Evolutionary conservation across 78 protist species (phyloP).

Genomic region (Cavenderia fasciculata): DNA sequence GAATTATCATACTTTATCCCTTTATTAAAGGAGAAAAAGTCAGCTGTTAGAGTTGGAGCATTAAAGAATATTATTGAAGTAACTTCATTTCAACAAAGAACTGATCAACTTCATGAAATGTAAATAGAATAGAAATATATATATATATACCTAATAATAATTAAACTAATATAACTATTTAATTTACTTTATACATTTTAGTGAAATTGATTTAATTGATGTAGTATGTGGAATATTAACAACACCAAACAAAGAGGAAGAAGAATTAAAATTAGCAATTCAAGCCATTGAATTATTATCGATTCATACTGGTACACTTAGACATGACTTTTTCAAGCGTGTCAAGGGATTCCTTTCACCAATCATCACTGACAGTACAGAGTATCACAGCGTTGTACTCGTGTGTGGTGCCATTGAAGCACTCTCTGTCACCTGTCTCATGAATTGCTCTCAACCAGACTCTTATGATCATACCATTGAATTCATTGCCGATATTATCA

Average conservation of each 20-base stretch:
- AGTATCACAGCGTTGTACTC: background rate
- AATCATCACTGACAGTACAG: constrained; percentile 30
- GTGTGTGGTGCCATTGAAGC: constrained; percentile 14
- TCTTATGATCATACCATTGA: constrained; percentile 49
- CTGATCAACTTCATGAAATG: background rate
- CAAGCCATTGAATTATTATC: background rate
- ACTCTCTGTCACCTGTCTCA: constrained; percentile 17
- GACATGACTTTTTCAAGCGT: background rate
- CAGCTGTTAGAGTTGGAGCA: constrained; percentile 28
- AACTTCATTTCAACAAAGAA: constrained; percentile 15
- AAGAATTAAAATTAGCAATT: background rate
- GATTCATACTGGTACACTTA: background rate
- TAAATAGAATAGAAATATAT: no score
- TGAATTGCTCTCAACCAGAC: constrained; percentile 14
- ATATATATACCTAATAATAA: no score
- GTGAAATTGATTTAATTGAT: background rate
- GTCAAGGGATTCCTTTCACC: constrained; percentile 27
- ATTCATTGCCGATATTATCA: constrained; percentile 14
- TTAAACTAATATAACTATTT: no score
- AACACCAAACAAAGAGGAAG: background rate
- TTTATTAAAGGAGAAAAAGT: constrained; percentile 44
- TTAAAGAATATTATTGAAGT: constrained; percentile 24
- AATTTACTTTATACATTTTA: background rate
- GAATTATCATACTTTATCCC: constrained; percentile 37
- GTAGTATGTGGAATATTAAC: background rate